These are phyloP conservation scores for Chaetomium strumarium DNA, from an alignment of 2,329 filamentous ascomycete species.

Conservation along the genomic window DNA sequence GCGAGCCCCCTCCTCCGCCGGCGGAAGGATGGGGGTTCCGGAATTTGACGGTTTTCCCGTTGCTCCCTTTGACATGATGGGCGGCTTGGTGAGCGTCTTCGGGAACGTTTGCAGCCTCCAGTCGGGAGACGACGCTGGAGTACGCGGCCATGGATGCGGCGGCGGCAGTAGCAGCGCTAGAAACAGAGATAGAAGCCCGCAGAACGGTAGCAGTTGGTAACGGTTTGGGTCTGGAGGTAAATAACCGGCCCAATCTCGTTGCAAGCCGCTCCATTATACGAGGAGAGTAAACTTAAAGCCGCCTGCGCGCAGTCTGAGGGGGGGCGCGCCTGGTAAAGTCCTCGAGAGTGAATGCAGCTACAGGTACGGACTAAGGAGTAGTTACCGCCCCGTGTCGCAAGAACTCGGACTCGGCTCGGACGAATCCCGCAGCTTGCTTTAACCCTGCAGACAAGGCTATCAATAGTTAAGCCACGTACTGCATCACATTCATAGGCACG, in stretches of 20 bases:
- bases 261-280: conserved; percentile 1
- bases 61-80: conserved; percentile 41
- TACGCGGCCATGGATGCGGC: conserved; percentile 17
- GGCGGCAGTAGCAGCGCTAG: conserved; percentile 9
- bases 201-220: neutral
- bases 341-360: no score
- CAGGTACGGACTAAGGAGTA: no score
- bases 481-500: no score
- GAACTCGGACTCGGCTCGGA: no score
- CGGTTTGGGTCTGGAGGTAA: neutral
- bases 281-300: no score
- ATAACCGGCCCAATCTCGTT: conserved; percentile 3
- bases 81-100: conserved; percentile 40
- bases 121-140: conserved; percentile 32
- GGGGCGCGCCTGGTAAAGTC: no score
- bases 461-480: no score
- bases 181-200: conserved; percentile 13
- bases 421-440: no score
- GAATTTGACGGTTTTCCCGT: conserved; percentile 40
- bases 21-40: conserved; percentile 46
- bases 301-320: no score
- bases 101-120: conserved; percentile 31
- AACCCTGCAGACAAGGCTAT: no score
- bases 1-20: conserved; percentile 19
- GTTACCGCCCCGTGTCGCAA: no score